Conservation (phyloP, 2,329 filamentous ascomycete genomes). For the Alternaria burnsii region DNA sequence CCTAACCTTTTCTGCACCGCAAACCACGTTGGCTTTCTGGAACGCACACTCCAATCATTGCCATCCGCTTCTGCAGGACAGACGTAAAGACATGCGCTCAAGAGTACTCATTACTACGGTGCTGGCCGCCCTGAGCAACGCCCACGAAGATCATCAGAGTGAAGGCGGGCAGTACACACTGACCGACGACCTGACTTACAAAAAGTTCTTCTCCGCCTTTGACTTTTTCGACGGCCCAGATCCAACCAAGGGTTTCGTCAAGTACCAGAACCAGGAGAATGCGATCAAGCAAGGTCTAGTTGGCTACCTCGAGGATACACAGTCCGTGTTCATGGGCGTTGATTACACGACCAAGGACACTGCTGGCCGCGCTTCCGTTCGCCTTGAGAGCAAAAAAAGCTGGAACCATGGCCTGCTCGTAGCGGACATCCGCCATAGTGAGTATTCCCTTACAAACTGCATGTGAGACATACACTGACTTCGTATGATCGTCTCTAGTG, state of each 20-base stretch:
- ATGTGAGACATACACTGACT: neutral
- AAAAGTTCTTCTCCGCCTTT: constrained; percentile 46
- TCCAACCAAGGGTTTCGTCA: constrained; percentile 44
- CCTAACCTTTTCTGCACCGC: neutral
- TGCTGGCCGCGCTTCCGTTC: constrained; percentile 40
- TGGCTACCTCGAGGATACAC: constrained; percentile 29
- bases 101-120: constrained; percentile 1
- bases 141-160: constrained; percentile 1
- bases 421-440: constrained; percentile 44
- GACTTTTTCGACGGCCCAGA: constrained; percentile 41
- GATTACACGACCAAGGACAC: constrained; percentile 48
- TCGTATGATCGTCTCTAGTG: constrained; percentile 19
- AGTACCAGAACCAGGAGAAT: constrained; percentile 32
- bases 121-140: constrained; percentile 20
- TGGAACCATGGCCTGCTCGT: constrained; percentile 46
- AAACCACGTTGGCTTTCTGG: neutral
- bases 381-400: constrained; percentile 41
- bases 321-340: constrained; percentile 51
- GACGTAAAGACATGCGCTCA: constrained; percentile 5
- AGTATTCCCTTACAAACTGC: neutral
- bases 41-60: neutral
- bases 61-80: neutral
- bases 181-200: constrained; percentile 38
- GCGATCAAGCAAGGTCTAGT: constrained; percentile 26
- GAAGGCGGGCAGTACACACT: constrained; percentile 28